phyloP scores from a whole-genome alignment of 169 alveolate genomes.

The Eimeria sp. region DNA sequence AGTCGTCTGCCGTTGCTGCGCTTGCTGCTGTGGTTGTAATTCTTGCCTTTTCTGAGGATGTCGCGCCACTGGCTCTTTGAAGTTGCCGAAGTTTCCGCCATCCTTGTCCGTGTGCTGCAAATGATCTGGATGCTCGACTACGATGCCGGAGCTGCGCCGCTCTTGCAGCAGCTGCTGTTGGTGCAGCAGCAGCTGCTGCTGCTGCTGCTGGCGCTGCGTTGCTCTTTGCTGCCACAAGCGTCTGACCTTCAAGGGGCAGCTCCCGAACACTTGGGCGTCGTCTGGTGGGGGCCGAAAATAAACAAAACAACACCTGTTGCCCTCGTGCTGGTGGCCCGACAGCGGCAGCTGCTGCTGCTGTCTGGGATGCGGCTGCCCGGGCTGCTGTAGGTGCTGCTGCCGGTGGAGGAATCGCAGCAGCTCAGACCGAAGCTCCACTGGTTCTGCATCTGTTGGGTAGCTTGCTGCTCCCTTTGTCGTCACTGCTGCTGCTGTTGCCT shows the following conservation, averaged over 20 bases:
- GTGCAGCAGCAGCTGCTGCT: slow-evolving; percentile 11
- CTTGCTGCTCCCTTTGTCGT: not conserved
- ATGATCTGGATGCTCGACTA: not conserved
- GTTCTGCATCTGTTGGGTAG: not conserved
- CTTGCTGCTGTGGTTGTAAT: slow-evolving; percentile 22
- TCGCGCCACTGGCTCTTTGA: not conserved
- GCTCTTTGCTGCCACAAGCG: slow-evolving; percentile 19
- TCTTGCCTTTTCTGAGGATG: not conserved
- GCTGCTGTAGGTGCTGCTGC: slow-evolving; percentile 49
- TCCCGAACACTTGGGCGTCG: slow-evolving; percentile 51
- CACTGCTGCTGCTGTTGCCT: not conserved
- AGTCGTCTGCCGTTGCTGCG: not conserved
- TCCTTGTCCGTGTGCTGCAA: not conserved
- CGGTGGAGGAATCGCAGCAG: slow-evolving; percentile 41
- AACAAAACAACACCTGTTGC: slow-evolving; percentile 42
- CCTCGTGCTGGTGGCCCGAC: not conserved
- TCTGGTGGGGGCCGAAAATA: slow-evolving; percentile 71
- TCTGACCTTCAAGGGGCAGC: slow-evolving; percentile 61
- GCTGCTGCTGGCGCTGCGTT: slow-evolving; percentile 1
- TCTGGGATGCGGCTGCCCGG: not conserved
- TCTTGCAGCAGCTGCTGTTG: slow-evolving; percentile 13
- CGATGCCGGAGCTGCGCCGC: not conserved
- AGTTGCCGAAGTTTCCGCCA: not conserved
- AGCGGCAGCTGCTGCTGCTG: slow-evolving; percentile 14
- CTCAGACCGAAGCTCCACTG: slow-evolving; percentile 18